phyloP scores from a whole-genome alignment of 2,329 filamentous ascomycete genomes.

The Fusarium sarcochroum region DNA sequence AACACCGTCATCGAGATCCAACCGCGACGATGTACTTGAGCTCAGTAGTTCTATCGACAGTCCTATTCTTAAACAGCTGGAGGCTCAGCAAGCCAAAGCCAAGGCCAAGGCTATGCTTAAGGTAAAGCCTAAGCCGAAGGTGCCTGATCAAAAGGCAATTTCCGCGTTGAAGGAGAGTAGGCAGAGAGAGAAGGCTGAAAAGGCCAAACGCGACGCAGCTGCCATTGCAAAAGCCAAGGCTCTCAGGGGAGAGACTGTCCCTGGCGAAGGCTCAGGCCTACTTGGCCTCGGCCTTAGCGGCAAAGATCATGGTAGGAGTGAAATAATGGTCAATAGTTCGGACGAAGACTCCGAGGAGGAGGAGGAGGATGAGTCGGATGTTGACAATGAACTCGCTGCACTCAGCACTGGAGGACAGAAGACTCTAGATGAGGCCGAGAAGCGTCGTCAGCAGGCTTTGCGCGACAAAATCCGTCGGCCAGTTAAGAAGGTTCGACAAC shows the following conservation, averaged over 20 bases:
- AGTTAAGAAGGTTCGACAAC: slow-evolving; percentile 85
- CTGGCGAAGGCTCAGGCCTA: slow-evolving; percentile 84
- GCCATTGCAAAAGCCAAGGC: slow-evolving; percentile 77
- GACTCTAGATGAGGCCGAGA: slow-evolving; percentile 63
- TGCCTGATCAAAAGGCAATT: slow-evolving; percentile 56
- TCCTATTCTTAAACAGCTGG: slow-evolving; percentile 63
- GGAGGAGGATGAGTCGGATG: slow-evolving; percentile 67
- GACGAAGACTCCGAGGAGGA: slow-evolving; percentile 82
- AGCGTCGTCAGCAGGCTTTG: slow-evolving; percentile 61
- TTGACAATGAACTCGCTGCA: slow-evolving; percentile 65
- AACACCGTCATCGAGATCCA: slow-evolving; percentile 53
- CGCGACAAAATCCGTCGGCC: slow-evolving; percentile 75
- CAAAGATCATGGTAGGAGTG: slow-evolving; percentile 85
- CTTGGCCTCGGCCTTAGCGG: slow-evolving; percentile 79
- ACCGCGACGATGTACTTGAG: slow-evolving; percentile 63
- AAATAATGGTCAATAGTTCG: slow-evolving; percentile 90
- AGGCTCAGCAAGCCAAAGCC: slow-evolving; percentile 54
- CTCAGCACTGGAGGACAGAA: slow-evolving; percentile 65
- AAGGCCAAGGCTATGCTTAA: slow-evolving; percentile 51
- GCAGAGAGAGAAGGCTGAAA: slow-evolving; percentile 80
- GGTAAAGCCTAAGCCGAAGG: slow-evolving; percentile 50
- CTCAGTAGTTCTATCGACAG: slow-evolving; percentile 64
- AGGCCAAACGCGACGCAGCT: slow-evolving; percentile 78
- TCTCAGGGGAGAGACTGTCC: slow-evolving; percentile 54
- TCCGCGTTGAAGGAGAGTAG: slow-evolving; percentile 76